Percentiles rank a stretch among this genome's conserved stretches.
Conservation (phyloP, 805 yeast species). For the Allodekkera sacchari region DNA sequence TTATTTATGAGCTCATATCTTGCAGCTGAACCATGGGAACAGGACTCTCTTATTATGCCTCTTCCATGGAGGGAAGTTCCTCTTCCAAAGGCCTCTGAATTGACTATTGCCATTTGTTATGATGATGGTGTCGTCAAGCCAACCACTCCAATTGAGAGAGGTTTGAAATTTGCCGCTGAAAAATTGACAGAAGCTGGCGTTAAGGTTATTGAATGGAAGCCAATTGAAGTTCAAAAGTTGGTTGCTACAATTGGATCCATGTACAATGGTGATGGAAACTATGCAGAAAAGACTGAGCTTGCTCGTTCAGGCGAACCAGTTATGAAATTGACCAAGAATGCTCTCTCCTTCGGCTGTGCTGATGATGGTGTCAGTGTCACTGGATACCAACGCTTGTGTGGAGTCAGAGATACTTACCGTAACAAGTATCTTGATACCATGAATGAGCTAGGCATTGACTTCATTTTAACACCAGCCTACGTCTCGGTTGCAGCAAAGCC, state of each 20-base stretch:
- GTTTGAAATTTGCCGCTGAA: constrained; percentile 37
- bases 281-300: constrained; percentile 36
- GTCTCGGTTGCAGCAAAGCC: constrained; percentile 59
- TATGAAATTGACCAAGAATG: constrained; percentile 43
- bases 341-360: constrained; percentile 47
- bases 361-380: constrained; percentile 31
- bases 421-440: constrained; percentile 40
- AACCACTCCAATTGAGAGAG: constrained; percentile 32
- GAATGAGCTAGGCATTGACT: constrained; percentile 43
- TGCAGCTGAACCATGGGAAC: constrained; percentile 45
- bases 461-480: constrained; percentile 52
- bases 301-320: constrained; percentile 59
- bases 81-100: constrained; percentile 22
- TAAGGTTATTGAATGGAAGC: constrained; percentile 41
- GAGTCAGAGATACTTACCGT: constrained; percentile 42
- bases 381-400: constrained; percentile 39
- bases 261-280: constrained; percentile 57
- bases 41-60: constrained; percentile 38
- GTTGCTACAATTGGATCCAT: constrained; percentile 41
- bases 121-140: constrained; percentile 42
- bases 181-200: constrained; percentile 48
- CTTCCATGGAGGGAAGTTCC: constrained; percentile 40
- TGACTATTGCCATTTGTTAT: constrained; percentile 39
- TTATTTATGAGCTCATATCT: constrained; percentile 35
- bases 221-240: constrained; percentile 46